A percentile compares a stretch with the other conserved stretches of the same genome.
These are phyloP conservation scores for Chaetoceros tenuissimus DNA, from an alignment of 108 stramenopile genomes.

Conservation along the genomic window DNA sequence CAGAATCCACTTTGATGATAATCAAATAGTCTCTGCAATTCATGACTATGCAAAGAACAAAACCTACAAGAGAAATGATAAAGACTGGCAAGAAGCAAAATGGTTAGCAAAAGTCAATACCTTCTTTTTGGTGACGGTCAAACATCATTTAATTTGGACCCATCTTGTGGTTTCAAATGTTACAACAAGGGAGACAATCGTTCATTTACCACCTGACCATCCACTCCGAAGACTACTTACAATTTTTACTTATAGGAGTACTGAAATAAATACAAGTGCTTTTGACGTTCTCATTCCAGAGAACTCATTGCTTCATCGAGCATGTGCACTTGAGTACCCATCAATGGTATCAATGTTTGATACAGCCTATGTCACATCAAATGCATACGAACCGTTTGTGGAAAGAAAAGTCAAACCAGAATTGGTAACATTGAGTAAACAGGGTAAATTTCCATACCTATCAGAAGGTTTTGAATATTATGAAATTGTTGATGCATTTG, in stretches of 20 bases:
- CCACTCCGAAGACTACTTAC: background rate
- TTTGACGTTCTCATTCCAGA: background rate
- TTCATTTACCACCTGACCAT: background rate
- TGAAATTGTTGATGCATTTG: conserved; percentile 10
- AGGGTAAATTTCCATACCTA: conserved; percentile 6
- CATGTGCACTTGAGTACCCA: background rate
- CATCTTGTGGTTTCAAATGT: conserved; percentile 5
- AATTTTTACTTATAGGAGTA: background rate
- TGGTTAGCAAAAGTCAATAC: background rate
- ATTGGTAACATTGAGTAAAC: conserved; percentile 1
- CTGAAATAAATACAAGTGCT: background rate
- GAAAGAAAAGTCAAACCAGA: conserved; percentile 3
- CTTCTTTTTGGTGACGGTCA: background rate
- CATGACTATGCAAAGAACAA: conserved; percentile 9
- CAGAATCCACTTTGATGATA: conserved; percentile 4
- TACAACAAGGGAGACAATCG: background rate
- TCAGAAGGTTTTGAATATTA: conserved; percentile 7
- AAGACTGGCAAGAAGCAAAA: conserved; percentile 10
- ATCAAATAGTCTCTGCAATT: conserved; percentile 8
- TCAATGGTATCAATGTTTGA: conserved; percentile 3
- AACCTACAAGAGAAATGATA: conserved; percentile 1
- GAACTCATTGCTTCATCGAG: background rate
- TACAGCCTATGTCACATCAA: background rate
- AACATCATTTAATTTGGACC: conserved; percentile 10
- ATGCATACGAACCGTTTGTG: conserved; percentile 6